Base-by-base conservation (phyloP, 2,329 filamentous ascomycete species). In the Chaetomiaceae sp. region DNA sequence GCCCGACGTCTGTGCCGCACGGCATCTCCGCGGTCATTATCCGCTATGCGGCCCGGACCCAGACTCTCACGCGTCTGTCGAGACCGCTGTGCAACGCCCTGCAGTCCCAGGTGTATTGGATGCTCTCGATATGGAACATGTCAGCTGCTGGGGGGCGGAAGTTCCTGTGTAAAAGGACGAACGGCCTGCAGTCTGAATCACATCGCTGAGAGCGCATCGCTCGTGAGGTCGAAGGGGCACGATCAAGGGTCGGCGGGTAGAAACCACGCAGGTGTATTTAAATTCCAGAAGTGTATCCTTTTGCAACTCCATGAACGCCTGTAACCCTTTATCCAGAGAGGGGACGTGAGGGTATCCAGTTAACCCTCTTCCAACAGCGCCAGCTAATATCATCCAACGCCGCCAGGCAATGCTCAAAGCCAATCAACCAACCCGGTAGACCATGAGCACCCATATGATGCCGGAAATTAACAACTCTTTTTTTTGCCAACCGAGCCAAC, bases 301-400 rank as follows among this genome's bases (percentile, higher is more conserved):
- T 33, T 44, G 19, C n/a, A 17, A 13, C 7, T 34, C 5, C 16
- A 6, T 33, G 20, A 42, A 49, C 23, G 20, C 27, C 42, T 27
- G 12, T 23, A 39, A 8, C 17, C 20, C n/a, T 5, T 2, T 35
- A n/a, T n/a, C 20, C 6, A 41, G 42, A 51, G 48, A 41, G 48
- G 37, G 27, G 48, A 44, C n/a, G n/a, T n/a, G n/a, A 27, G 42
- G 43, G 48, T 51, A 45, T 45, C 21, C 34, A 10, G 37, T 42
- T 7, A 41, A 43, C 21, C 23, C 17, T 6, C 5, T 19, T n/a
- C 12, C 19, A 43, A 43, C 31, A n/a, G n/a, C n/a, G n/a, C n/a
- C n/a, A n/a, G n/a, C n/a, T n/a, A n/a, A n/a, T n/a, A n/a, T n/a
- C n/a, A n/a, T n/a, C n/a, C n/a, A n/a, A 27, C 25, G 38, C 42